phyloP scores from a whole-genome alignment of 2,329 filamentous ascomycete species.

The Alternaria postmessia region DNA sequence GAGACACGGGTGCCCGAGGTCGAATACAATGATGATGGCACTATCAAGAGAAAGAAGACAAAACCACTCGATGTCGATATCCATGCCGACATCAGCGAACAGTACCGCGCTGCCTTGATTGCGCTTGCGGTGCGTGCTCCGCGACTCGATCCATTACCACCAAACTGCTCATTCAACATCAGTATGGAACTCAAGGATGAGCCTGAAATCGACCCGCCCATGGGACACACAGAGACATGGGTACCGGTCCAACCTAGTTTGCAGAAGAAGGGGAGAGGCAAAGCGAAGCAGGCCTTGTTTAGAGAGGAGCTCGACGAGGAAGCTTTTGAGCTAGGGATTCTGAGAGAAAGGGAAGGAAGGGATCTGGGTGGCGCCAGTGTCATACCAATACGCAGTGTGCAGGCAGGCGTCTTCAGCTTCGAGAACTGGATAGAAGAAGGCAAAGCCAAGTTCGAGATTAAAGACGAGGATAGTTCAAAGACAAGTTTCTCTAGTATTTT shows the following conservation, averaged over 20 bases:
- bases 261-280: constrained; percentile 45
- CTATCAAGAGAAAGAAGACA: constrained; percentile 15
- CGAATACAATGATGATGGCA: constrained; percentile 14
- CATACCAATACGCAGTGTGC: constrained; percentile 68
- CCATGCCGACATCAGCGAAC: constrained; percentile 71
- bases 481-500: constrained; percentile 32
- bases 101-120: constrained; percentile 72
- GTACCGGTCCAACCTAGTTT: constrained; percentile 64
- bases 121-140: constrained; percentile 68
- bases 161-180: constrained; percentile 76
- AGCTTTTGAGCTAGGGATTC: constrained; percentile 17
- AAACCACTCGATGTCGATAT: constrained; percentile 31
- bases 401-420: constrained; percentile 70
- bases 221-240: constrained; percentile 65
- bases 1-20: constrained; percentile 10
- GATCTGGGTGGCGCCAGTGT: constrained; percentile 64
- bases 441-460: constrained; percentile 57
- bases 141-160: constrained; percentile 65
- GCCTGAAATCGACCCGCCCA: constrained; percentile 57
- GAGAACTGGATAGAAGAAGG: constrained; percentile 76
- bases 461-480: constrained; percentile 15
- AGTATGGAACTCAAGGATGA: constrained; percentile 75
- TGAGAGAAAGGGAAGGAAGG: constrained; percentile 32
- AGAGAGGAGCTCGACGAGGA: constrained; percentile 26
- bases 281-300: constrained; percentile 25